A percentile compares a stretch with the other conserved stretches of the same genome.
phyloP scores from a whole-genome alignment of 805 yeast species.

The Nakazawaea pomicola region DNA sequence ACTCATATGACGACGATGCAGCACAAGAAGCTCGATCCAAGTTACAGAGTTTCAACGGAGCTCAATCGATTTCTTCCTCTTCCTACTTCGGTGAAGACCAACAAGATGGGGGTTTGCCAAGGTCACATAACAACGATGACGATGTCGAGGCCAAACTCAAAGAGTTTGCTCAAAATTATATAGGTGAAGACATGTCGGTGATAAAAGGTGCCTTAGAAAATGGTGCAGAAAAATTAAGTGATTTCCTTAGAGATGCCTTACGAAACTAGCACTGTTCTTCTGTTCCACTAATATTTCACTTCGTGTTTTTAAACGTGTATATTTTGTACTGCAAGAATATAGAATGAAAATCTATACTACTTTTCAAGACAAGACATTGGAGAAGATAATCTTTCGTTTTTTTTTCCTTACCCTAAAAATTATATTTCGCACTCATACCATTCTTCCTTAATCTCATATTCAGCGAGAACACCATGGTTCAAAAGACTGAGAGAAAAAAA shows the following conservation, averaged over 20 bases:
- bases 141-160: slow-evolving; percentile 50
- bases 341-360: too few relatives aligned
- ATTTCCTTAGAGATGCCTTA: slow-evolving; percentile 80
- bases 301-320: too few relatives aligned
- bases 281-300: too few relatives aligned
- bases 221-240: slow-evolving; percentile 88
- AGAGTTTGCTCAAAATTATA: slow-evolving; percentile 62
- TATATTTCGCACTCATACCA: too few relatives aligned
- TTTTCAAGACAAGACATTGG: too few relatives aligned
- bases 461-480: not conserved
- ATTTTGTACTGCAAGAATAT: too few relatives aligned
- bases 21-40: slow-evolving; percentile 79
- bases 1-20: slow-evolving; percentile 70
- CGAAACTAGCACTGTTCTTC: slow-evolving; percentile 32
- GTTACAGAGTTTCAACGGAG: slow-evolving; percentile 75
- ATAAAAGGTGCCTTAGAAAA: slow-evolving; percentile 88
- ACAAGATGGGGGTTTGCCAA: slow-evolving; percentile 22
- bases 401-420: too few relatives aligned
- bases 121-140: slow-evolving; percentile 25
- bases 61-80: slow-evolving; percentile 86
- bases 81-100: slow-evolving; percentile 87
- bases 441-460: not conserved
- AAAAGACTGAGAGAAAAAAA: slow-evolving; percentile 19
- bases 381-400: too few relatives aligned
- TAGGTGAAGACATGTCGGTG: slow-evolving; percentile 81